Conservation (phyloP, 1,284 basidiomycete genomes). For the Boletus sp. region DNA sequence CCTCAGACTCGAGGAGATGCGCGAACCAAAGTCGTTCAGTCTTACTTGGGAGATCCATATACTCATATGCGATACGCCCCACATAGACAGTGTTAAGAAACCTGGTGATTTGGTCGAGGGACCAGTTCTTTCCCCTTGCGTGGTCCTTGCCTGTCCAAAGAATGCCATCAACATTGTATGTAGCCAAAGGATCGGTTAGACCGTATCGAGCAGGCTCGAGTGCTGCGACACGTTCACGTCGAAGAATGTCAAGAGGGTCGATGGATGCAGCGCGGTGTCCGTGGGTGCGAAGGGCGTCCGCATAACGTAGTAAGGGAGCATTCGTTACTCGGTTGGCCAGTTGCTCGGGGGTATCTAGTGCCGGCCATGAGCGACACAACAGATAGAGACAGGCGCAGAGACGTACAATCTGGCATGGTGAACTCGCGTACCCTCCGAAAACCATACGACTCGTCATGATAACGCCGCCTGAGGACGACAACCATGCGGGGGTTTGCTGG, state of each 20-base stretch:
- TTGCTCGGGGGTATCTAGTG: slow-evolving; percentile 69
- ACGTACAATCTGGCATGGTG: slow-evolving; percentile 72
- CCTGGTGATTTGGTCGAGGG: slow-evolving; percentile 62
- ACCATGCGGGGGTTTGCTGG: slow-evolving; percentile 4
- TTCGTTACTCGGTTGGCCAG: slow-evolving; percentile 72
- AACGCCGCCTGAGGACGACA: slow-evolving; percentile 34
- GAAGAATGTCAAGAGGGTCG: slow-evolving; percentile 82
- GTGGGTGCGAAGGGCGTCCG: slow-evolving; percentile 78
- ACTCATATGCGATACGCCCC: slow-evolving; percentile 84
- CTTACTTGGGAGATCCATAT: slow-evolving; percentile 81
- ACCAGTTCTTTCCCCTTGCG: slow-evolving; percentile 50
- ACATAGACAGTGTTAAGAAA: slow-evolving; percentile 76
- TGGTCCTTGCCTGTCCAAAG: slow-evolving; percentile 59
- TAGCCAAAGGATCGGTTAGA: slow-evolving; percentile 47
- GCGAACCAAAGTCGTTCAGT: slow-evolving; percentile 83
- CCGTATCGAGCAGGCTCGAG: slow-evolving; percentile 79
- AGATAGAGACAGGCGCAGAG: neutral
- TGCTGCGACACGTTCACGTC: slow-evolving; percentile 80
- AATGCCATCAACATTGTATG: slow-evolving; percentile 77
- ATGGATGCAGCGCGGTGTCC: slow-evolving; percentile 79
- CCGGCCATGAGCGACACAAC: neutral
- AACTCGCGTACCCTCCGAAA: slow-evolving; percentile 67
- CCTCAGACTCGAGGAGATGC: slow-evolving; percentile 68
- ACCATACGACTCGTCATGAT: slow-evolving; percentile 83
- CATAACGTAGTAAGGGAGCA: slow-evolving; percentile 79